Evolutionary conservation across 345 rosid genomes (phyloP).

Genomic region (Eutrema japonicum): DNA sequence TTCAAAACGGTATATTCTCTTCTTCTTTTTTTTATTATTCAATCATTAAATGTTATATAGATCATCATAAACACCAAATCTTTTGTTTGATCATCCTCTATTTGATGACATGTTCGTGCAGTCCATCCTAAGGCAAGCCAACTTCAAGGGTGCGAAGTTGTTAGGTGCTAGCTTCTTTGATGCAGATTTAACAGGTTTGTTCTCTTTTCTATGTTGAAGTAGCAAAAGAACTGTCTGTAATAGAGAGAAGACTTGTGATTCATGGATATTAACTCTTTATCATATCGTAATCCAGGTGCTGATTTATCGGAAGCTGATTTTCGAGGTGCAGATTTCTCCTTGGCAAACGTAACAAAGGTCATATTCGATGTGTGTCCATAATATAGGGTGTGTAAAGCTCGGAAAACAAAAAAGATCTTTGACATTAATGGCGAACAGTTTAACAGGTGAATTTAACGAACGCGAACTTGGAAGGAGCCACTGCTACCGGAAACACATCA

Average conservation of each 20-base stretch:
- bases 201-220: background rate
- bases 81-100: background rate
- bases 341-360: constrained; percentile 94
- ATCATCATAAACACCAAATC: background rate
- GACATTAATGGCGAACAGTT: constrained; percentile 14
- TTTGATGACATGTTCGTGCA: constrained; percentile 32
- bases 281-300: constrained; percentile 58
- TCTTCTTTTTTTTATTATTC: background rate
- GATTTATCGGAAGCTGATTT: constrained; percentile 95
- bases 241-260: constrained; percentile 8
- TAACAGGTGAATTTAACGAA: constrained; percentile 74
- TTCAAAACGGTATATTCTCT: constrained; percentile 76
- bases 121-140: constrained; percentile 91
- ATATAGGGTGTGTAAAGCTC: constrained; percentile 4
- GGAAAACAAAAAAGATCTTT: constrained; percentile 4
- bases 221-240: constrained; percentile 6
- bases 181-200: constrained; percentile 88
- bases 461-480: constrained; percentile 94
- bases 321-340: constrained; percentile 81
- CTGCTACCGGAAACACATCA: constrained; percentile 91
- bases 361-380: background rate
- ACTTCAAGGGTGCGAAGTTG: constrained; percentile 86
- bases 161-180: constrained; percentile 97
- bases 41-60: background rate
- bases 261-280: background rate